Evolutionary conservation across 495 filamentous ascomycete genomes (phyloP).

Genomic region (Thozetella sp.): DNA sequence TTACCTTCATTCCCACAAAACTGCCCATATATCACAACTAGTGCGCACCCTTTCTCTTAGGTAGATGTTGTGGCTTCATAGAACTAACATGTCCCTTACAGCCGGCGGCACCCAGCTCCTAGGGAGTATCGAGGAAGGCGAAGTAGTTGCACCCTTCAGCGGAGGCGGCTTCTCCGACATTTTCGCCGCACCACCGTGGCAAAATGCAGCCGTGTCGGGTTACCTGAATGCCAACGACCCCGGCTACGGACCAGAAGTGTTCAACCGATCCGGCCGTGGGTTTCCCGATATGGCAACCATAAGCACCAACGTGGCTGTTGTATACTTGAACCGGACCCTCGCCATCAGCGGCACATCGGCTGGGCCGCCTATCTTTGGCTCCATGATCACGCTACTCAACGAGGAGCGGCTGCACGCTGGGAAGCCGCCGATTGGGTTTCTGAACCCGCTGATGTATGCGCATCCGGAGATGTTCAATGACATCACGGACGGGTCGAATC

Average conservation of each 20-base stretch:
- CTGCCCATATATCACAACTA: constrained; percentile 51
- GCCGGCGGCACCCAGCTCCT: constrained; percentile 1
- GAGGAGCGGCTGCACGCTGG: constrained; percentile 52
- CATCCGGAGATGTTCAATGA: constrained; percentile 58
- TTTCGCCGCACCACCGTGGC: constrained; percentile 60
- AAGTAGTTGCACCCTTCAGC: constrained; percentile 49
- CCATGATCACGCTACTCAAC: constrained; percentile 59
- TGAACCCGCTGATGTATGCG: constrained; percentile 59
- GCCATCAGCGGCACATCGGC: constrained; percentile 32
- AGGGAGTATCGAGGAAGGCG: not conserved
- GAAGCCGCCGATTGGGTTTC: constrained; percentile 58
- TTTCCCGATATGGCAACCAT: constrained; percentile 69
- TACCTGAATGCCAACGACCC: constrained; percentile 45
- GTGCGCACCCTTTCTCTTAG: constrained; percentile 7
- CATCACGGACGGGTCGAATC: constrained; percentile 55
- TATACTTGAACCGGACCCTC: constrained; percentile 44
- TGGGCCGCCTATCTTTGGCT: constrained; percentile 33
- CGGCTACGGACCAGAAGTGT: constrained; percentile 34
- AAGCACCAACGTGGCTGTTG: constrained; percentile 52
- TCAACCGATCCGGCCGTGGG: constrained; percentile 62
- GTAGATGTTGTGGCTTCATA: not conserved
- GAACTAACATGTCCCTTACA: not conserved
- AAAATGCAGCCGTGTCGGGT: constrained; percentile 48
- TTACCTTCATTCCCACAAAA: constrained; percentile 56
- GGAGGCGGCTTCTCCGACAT: constrained; percentile 69